Evolutionary conservation across 441 rosid genomes (phyloP), one percentile per base, ranked within the genome.

Genomic region (Heliophila coronopifolia): DNA sequence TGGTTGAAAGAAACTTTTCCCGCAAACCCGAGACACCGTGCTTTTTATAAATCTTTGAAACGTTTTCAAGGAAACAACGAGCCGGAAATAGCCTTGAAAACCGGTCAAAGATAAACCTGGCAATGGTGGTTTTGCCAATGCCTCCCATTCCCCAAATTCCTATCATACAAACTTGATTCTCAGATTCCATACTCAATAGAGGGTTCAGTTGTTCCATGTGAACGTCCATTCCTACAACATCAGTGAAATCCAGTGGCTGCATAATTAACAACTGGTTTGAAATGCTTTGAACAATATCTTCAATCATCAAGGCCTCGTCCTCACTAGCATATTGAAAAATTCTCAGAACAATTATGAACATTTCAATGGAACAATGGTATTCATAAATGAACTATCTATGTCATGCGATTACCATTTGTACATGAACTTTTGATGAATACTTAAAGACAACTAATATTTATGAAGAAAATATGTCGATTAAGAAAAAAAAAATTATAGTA

Each of bases 91-190:
- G n/a, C 3, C 2, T 15, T 6, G 23, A 9, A 10, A 7, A 20
- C 9, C 6, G 4, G 9, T 34, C 15, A 34, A 33, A 61, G 1
- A 51, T 9, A 14, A 13, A 37, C 18, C 10, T 45, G 1, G 60
- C 66, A 2, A 61, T 17, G 16, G 66, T 44, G 12, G 66, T 51
- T 50, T 55, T 59, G 11, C 65, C 70, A 7, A 67, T 54, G 4
- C 76, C 76, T 12, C 72, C 74, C 28, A 72, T 68, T 4, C 72
- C 75, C 52, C 54, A 67, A 1, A 73, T 63, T 4, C 70, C 77
- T 3, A 70, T 14, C 18, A 60, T 36, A 8, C 50, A 27, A 56
- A 59, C 52, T 6, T 55, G 39, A n/a, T 50, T 2, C 0, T 26
- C 4, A 0, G 38, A 46, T 0, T 18, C 36, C 10, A 22, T 7